A percentile compares a stretch with the other conserved stretches of the same genome.
These are phyloP conservation scores for Lablab purpureus DNA, from an alignment of 306 rosid genomes.

Conservation along the genomic window DNA sequence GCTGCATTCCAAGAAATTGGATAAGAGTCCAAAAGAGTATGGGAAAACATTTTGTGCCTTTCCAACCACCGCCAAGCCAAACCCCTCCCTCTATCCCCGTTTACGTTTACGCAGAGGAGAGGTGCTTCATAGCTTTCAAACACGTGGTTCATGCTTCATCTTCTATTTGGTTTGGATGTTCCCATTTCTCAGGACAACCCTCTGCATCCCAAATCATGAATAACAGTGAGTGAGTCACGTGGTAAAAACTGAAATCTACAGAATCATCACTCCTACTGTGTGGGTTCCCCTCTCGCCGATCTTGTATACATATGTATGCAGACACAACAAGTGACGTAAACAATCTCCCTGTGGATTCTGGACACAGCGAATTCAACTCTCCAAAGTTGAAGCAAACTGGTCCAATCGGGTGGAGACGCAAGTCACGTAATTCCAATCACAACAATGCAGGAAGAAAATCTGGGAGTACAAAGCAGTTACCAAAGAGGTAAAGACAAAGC, in stretches of 20 bases:
- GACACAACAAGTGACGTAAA: background rate
- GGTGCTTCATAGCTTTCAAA: slow-evolving; percentile 44
- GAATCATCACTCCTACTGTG: too few relatives aligned
- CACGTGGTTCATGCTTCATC: slow-evolving; percentile 46
- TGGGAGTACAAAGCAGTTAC: background rate
- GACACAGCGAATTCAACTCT: too few relatives aligned
- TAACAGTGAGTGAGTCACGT: slow-evolving; percentile 8
- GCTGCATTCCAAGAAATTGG: slow-evolving; percentile 57
- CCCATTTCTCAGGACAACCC: slow-evolving; percentile 62
- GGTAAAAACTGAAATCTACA: slow-evolving; percentile 32
- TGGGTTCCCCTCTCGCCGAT: background rate
- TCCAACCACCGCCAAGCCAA: slow-evolving; percentile 84
- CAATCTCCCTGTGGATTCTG: background rate
- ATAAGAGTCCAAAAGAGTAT: slow-evolving; percentile 63
- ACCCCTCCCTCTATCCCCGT: slow-evolving; percentile 49
- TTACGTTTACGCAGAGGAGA: slow-evolving; percentile 40
- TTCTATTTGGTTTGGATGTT: slow-evolving; percentile 50
- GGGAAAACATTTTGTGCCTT: slow-evolving; percentile 61
- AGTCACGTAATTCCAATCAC: background rate
- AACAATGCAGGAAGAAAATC: background rate
- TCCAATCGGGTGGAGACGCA: too few relatives aligned
- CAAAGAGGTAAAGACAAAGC: slow-evolving; percentile 5
- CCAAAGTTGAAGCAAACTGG: too few relatives aligned
- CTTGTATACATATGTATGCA: background rate
- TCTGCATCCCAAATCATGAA: slow-evolving; percentile 37